Conservation (phyloP, 129 eudicot genomes). For the Heracleum sosnowskyi region DNA sequence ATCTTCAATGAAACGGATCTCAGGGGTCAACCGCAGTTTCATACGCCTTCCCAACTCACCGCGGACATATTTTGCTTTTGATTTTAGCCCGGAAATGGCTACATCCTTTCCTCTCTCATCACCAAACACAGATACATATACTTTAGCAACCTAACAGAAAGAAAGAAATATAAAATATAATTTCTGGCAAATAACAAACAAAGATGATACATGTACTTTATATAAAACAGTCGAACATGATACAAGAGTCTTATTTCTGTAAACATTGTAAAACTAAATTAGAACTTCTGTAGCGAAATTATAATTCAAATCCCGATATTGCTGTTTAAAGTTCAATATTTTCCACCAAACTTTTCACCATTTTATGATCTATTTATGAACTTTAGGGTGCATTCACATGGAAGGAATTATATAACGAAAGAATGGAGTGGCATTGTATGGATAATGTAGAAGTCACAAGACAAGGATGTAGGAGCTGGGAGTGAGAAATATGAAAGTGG, state of each 20-base stretch:
- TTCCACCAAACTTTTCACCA: not conserved
- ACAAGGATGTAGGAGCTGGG: not conserved
- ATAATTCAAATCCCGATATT: not conserved
- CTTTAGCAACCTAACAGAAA: constrained; percentile 73
- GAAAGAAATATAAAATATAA: not conserved
- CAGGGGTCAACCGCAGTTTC: constrained; percentile 89
- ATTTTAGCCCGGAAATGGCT: constrained; percentile 78
- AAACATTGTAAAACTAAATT: not conserved
- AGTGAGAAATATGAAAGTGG: not conserved
- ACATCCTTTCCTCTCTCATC: constrained; percentile 95
- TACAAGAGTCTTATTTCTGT: not conserved
- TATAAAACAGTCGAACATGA: not conserved
- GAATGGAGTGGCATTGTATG: not conserved
- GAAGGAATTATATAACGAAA: not conserved
- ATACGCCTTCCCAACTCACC: constrained; percentile 78
- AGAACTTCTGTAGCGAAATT: not conserved
- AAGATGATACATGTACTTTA: not conserved
- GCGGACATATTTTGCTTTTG: constrained; percentile 90
- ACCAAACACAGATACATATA: constrained; percentile 89
- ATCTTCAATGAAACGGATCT: constrained; percentile 79
- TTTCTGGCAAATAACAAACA: not conserved
- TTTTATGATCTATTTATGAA: not conserved
- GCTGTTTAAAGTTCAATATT: not conserved
- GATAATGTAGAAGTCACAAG: not conserved
- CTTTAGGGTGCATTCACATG: not conserved